Conservation (phyloP, 1,284 basidiomycete genomes). For the Quambalaria eucalypti region DNA sequence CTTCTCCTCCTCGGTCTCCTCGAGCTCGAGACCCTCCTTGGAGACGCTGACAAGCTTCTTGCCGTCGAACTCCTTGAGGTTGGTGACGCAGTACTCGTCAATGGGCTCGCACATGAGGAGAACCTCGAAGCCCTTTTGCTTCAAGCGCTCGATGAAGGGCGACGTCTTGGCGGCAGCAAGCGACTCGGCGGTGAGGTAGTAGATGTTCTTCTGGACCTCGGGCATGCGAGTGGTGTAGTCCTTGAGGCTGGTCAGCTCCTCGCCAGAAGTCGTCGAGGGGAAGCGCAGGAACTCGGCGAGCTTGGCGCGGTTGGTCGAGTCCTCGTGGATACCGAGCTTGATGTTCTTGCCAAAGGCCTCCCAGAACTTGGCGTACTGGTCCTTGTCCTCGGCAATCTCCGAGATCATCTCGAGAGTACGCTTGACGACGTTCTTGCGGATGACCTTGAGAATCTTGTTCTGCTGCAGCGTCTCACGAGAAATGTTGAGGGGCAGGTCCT, state of each 20-base stretch:
- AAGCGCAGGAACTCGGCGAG: slow-evolving; percentile 99
- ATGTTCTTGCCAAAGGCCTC: slow-evolving; percentile 58
- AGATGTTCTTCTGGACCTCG: slow-evolving; percentile 98
- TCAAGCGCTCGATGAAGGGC: slow-evolving; percentile 97
- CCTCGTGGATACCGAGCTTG: slow-evolving; percentile 94
- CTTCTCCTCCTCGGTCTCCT: slow-evolving; percentile 99
- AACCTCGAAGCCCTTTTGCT: slow-evolving; percentile 99
- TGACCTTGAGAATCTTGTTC: slow-evolving; percentile 99
- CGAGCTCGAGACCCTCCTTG: slow-evolving; percentile 98
- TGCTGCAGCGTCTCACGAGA: slow-evolving; percentile 99
- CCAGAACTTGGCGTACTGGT: slow-evolving; percentile 97
- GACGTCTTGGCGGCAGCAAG: slow-evolving; percentile 84
- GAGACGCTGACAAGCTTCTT: slow-evolving; percentile 97
- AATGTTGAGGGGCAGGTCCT: slow-evolving; percentile 99
- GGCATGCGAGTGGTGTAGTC: slow-evolving; percentile 99
- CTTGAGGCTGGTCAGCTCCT: slow-evolving; percentile 92
- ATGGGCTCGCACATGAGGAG: slow-evolving; percentile 84
- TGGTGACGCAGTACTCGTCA: slow-evolving; percentile 58
- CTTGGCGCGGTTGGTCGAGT: slow-evolving; percentile 96
- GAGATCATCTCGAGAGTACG: slow-evolving; percentile 90
- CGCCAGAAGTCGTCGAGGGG: slow-evolving; percentile 88
- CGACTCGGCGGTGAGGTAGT: slow-evolving; percentile 90
- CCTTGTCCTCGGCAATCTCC: slow-evolving; percentile 99
- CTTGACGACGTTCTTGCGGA: slow-evolving; percentile 79
- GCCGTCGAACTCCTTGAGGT: slow-evolving; percentile 98